phyloP scores from a whole-genome alignment of 148 eudicot genomes.

The Chenopodium formosanum region DNA sequence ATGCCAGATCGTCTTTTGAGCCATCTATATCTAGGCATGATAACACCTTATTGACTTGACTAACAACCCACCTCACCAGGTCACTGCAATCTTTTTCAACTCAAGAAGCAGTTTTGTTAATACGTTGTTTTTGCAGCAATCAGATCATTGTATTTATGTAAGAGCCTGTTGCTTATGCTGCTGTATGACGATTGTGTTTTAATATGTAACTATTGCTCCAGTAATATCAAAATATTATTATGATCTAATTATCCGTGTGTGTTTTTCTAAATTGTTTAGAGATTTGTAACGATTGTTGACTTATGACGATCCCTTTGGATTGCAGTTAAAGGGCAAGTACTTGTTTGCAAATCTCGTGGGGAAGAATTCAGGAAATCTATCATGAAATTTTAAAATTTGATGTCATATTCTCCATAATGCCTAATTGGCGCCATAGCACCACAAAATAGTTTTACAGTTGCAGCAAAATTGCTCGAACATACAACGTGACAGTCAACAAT shows the following conservation, averaged over 20 bases:
- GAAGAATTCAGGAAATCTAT: too few species aligned
- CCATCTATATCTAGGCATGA: slow-evolving; percentile 8
- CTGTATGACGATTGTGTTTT: not conserved
- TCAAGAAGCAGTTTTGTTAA: slow-evolving; percentile 10
- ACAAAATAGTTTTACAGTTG: too few species aligned
- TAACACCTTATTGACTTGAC: not conserved
- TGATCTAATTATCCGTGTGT: not conserved
- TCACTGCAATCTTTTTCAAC: not conserved
- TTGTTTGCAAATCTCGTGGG: too few species aligned
- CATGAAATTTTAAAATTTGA: too few species aligned
- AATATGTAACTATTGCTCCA: not conserved
- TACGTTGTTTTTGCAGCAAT: not conserved
- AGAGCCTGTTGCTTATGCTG: not conserved
- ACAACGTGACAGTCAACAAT: too few species aligned
- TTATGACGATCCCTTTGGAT: not conserved
- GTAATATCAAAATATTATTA: not conserved
- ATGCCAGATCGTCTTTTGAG: not conserved
- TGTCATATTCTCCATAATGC: too few species aligned
- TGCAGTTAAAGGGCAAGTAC: too few species aligned
- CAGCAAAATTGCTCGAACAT: too few species aligned
- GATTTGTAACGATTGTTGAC: not conserved
- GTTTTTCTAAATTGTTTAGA: not conserved
- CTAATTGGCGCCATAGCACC: too few species aligned
- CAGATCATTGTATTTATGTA: not conserved
- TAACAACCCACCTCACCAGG: slow-evolving; percentile 1